Conservation (phyloP, 495 filamentous ascomycete genomes). For the Aspergillus nidulans region DNA sequence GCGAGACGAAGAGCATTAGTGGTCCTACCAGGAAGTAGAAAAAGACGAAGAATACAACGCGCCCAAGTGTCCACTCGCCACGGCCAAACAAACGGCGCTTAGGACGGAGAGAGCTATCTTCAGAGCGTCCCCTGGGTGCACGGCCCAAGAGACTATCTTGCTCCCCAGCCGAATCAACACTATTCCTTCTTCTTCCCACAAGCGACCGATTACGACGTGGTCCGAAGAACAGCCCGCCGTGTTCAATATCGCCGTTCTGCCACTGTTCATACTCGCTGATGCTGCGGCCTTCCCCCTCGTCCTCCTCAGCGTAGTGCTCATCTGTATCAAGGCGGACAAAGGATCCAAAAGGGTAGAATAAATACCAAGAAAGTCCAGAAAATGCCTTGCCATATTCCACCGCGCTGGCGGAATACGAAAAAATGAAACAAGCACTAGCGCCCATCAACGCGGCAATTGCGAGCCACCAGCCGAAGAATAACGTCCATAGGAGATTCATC, state of each 20-base stretch:
- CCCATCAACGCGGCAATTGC: slow-evolving; percentile 68
- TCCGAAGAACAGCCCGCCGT: slow-evolving; percentile 93
- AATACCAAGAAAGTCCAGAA: slow-evolving; percentile 75
- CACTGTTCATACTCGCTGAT: slow-evolving; percentile 99
- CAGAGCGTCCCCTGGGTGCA: slow-evolving; percentile 44
- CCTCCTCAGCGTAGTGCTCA: slow-evolving; percentile 91
- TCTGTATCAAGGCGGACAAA: slow-evolving; percentile 91
- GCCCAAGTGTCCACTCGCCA: slow-evolving; percentile 90
- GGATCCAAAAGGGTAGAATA: slow-evolving; percentile 95
- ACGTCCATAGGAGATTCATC: slow-evolving; percentile 86
- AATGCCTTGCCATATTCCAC: slow-evolving; percentile 83
- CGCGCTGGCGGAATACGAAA: slow-evolving; percentile 74
- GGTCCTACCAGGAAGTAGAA: slow-evolving; percentile 94
- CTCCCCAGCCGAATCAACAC: slow-evolving; percentile 83
- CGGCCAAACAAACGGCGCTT: slow-evolving; percentile 92
- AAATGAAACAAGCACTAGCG: slow-evolving; percentile 70
- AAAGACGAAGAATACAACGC: slow-evolving; percentile 92
- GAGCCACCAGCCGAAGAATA: slow-evolving; percentile 98
- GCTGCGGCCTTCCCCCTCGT: slow-evolving; percentile 97
- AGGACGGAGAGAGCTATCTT: slow-evolving; percentile 52
- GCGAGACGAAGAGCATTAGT: slow-evolving; percentile 78
- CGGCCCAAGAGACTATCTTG: slow-evolving; percentile 85
- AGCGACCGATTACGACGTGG: slow-evolving; percentile 74
- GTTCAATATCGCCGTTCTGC: slow-evolving; percentile 95
- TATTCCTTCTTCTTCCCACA: slow-evolving; percentile 81